phyloP scores from a whole-genome alignment of 495 filamentous ascomycete genomes.

The Podospora conica region DNA sequence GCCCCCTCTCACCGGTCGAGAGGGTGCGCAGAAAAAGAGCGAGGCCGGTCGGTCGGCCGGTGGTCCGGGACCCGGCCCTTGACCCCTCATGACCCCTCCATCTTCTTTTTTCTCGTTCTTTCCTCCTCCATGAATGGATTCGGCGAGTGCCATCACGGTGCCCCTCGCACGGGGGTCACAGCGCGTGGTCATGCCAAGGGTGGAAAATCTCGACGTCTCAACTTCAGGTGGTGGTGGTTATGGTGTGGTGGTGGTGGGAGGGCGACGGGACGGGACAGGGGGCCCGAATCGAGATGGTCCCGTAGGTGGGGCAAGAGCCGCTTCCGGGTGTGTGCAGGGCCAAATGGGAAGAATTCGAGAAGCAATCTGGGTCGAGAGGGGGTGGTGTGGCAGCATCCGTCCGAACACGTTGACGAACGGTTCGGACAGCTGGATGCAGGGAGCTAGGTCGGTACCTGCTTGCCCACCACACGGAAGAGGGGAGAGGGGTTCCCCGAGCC shows the following conservation, averaged over 20 bases:
- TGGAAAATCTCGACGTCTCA: constrained; percentile 6
- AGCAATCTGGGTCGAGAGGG: neutral
- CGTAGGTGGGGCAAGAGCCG: neutral
- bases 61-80: neutral
- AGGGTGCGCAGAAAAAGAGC: neutral
- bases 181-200: constrained; percentile 1
- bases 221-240: constrained; percentile 10
- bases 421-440: constrained; percentile 21
- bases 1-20: neutral
- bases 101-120: neutral
- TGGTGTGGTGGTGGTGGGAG: neutral
- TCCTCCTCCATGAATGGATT: neutral
- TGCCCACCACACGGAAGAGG: constrained; percentile 2
- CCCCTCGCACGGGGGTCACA: constrained; percentile 8
- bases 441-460: no score
- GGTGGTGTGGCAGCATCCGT: constrained; percentile 1
- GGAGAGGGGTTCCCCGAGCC: neutral
- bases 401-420: constrained; percentile 14
- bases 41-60: neutral
- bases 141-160: constrained; percentile 11
- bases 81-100: neutral
- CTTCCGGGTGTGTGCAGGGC: neutral
- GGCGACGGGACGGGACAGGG: neutral
- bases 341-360: neutral
- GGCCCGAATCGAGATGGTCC: neutral